Conservation (phyloP, 495 filamentous ascomycete species). For the Hypomontagnella submonticulosa region DNA sequence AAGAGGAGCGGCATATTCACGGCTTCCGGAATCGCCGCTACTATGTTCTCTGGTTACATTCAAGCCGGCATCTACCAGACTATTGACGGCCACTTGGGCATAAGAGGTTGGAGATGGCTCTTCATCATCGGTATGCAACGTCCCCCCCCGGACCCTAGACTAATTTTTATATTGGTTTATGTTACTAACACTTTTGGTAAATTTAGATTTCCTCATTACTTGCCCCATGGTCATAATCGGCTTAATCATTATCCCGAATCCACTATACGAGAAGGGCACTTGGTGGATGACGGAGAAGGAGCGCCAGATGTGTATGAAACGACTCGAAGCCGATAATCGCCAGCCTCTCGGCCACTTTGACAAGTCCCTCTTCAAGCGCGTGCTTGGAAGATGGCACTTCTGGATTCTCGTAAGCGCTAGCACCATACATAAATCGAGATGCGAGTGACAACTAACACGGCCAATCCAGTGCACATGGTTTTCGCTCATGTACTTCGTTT, state of each 20-base stretch:
- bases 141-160: too few species aligned
- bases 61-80: slow-evolving; percentile 48
- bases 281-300: slow-evolving; percentile 44
- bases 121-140: slow-evolving; percentile 42
- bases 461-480: slow-evolving; percentile 26
- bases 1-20: slow-evolving; percentile 46
- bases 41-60: slow-evolving; percentile 49
- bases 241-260: slow-evolving; percentile 42
- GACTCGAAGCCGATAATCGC: slow-evolving; percentile 44
- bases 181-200: background rate
- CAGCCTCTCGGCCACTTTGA: slow-evolving; percentile 45
- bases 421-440: background rate
- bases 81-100: slow-evolving; percentile 39
- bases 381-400: slow-evolving; percentile 49
- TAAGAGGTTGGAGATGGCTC: slow-evolving; percentile 49
- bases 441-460: background rate
- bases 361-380: slow-evolving; percentile 38
- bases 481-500: slow-evolving; percentile 33
- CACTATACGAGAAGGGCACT: slow-evolving; percentile 39
- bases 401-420: slow-evolving; percentile 30
- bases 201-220: slow-evolving; percentile 40
- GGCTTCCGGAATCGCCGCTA: slow-evolving; percentile 41
- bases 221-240: slow-evolving; percentile 47
- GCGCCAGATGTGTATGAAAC: slow-evolving; percentile 44
- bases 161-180: background rate